Conservation (phyloP, 768 basidiomycete genomes). For the Boletus speciosus region DNA sequence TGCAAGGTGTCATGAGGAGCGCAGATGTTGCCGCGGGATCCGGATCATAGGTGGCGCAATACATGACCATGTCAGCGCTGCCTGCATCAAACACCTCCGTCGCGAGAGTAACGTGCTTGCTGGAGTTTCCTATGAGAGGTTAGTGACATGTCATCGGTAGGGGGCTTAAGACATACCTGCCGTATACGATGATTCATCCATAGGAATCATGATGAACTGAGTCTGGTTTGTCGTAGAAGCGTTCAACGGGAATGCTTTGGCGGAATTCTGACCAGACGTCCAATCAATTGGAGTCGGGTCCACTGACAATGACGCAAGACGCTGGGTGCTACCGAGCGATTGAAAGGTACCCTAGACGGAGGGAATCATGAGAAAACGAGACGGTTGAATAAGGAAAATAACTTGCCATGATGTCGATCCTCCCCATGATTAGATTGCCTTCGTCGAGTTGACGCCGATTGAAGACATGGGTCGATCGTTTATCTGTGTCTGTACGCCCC, state of each 20-base stretch:
- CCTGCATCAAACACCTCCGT: conserved; percentile 41
- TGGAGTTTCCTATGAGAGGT: conserved; percentile 6
- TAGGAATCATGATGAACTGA: conserved; percentile 39
- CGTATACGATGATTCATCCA: conserved; percentile 1
- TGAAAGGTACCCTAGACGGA: conserved; percentile 5
- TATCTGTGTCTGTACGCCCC: background rate
- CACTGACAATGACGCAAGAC: conserved; percentile 22
- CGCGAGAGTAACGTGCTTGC: conserved; percentile 41
- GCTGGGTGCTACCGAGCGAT: conserved; percentile 3
- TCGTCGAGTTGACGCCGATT: conserved; percentile 13
- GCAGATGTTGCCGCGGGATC: conserved; percentile 45
- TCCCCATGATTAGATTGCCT: conserved; percentile 36
- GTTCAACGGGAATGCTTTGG: conserved; percentile 40
- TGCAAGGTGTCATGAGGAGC: conserved; percentile 49
- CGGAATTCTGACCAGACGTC: conserved; percentile 22
- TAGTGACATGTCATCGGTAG: background rate
- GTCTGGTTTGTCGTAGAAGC: conserved; percentile 49
- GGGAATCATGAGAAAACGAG: background rate
- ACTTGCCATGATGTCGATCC: conserved; percentile 49
- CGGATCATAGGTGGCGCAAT: conserved; percentile 63
- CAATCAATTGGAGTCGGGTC: conserved; percentile 27
- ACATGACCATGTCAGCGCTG: conserved; percentile 36
- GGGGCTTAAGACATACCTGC: conserved; percentile 11
- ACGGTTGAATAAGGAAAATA: background rate
- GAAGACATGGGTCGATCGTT: background rate